Percentiles rank a stretch among this genome's conserved stretches.
These are phyloP conservation scores for Diplodia sapinea DNA, from an alignment of 2,329 filamentous ascomycete species.

Conservation along the genomic window DNA sequence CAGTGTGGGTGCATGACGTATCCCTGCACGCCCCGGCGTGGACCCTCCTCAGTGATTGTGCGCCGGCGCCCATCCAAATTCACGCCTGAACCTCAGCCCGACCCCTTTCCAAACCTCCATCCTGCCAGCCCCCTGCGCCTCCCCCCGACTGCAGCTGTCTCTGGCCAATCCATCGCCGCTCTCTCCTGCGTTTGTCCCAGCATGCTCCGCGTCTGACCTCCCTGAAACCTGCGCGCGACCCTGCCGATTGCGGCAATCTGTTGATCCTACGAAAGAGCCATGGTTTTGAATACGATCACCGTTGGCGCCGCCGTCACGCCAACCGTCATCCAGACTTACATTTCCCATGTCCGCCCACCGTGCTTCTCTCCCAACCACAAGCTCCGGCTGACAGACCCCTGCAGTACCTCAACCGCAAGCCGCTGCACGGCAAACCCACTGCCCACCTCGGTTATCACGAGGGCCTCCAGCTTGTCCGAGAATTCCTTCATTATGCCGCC, in stretches of 20 bases:
- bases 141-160: not conserved
- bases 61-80: conserved; percentile 21
- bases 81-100: conserved; percentile 8
- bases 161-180: not conserved
- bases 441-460: conserved; percentile 94
- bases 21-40: not conserved
- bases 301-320: conserved; percentile 86
- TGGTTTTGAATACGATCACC: conserved; percentile 78
- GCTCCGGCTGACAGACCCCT: conserved; percentile 6
- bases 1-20: conserved; percentile 19
- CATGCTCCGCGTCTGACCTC: conserved; percentile 21
- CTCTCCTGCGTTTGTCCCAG: conserved; percentile 9
- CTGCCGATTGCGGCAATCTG: conserved; percentile 15
- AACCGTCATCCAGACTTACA: conserved; percentile 81
- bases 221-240: conserved; percentile 8
- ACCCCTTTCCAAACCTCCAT: not conserved
- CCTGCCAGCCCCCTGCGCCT: not conserved
- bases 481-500: conserved; percentile 83
- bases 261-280: conserved; percentile 38
- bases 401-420: conserved; percentile 82
- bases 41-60: conserved; percentile 7
- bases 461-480: conserved; percentile 83
- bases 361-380: not conserved
- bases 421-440: conserved; percentile 78
- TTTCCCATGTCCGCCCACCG: conserved; percentile 73